A percentile compares a stretch with the other conserved stretches of the same genome.
phyloP scores from a whole-genome alignment of 192 early-diverging fungal genomes.

The Borealophlyctis nickersoniae region DNA sequence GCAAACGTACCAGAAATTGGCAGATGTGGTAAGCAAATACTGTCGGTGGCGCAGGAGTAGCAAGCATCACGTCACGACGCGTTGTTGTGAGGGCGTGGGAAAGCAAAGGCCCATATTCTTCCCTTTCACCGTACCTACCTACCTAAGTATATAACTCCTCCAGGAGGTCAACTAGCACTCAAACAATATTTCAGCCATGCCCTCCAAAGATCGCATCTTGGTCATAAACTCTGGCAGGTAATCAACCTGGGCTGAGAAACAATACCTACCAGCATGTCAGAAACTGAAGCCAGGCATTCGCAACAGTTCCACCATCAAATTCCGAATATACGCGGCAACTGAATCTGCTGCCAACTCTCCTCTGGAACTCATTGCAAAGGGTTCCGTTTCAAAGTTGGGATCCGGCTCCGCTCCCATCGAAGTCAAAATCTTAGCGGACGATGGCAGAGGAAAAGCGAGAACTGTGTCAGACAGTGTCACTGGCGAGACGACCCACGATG shows the following conservation, averaged over 20 bases:
- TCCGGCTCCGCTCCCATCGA: background rate
- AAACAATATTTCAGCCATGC: no score
- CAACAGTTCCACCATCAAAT: constrained; percentile 27
- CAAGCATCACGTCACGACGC: no score
- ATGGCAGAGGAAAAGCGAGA: background rate
- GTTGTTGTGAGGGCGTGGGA: no score
- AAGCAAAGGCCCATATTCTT: no score
- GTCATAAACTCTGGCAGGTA: constrained; percentile 23
- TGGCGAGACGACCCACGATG: constrained; percentile 13
- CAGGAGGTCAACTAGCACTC: no score
- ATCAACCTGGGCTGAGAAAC: background rate
- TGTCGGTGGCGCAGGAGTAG: no score
- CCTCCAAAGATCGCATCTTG: constrained; percentile 8
- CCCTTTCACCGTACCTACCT: no score
- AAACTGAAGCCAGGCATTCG: background rate
- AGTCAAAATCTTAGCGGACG: background rate
- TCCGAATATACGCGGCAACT: constrained; percentile 10
- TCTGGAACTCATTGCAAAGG: constrained; percentile 12
- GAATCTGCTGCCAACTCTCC: background rate
- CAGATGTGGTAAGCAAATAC: no score
- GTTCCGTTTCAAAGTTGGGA: constrained; percentile 19
- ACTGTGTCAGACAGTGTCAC: background rate
- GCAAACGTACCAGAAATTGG: no score
- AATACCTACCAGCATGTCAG: background rate
- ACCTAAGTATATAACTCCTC: no score